These are phyloP conservation scores for Rhynchospora breviuscula DNA, from an alignment of 176 grass and related monocot species.

Conservation along the genomic window DNA sequence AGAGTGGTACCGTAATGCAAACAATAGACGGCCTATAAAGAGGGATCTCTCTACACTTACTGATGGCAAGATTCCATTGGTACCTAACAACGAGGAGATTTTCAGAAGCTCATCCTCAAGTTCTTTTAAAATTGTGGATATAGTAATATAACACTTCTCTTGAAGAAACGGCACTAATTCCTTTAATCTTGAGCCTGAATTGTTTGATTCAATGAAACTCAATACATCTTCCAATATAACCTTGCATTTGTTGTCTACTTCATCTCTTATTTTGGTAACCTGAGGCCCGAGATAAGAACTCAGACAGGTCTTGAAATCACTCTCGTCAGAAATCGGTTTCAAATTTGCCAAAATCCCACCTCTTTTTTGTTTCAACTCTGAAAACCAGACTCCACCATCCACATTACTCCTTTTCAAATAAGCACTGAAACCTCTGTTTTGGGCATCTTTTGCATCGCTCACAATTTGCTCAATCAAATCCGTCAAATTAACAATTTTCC, in stretches of 20 bases:
- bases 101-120: conserved; percentile 64
- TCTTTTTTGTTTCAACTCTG: conserved; percentile 83
- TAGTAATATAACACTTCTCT: conserved; percentile 79
- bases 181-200: conserved; percentile 71
- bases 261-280: conserved; percentile 77
- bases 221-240: conserved; percentile 86
- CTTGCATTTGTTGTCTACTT: conserved; percentile 86
- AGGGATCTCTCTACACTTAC: conserved; percentile 79
- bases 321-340: conserved; percentile 84
- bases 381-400: conserved; percentile 75
- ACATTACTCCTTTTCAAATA: conserved; percentile 52
- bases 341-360: conserved; percentile 63
- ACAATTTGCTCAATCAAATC: conserved; percentile 53
- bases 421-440: conserved; percentile 47
- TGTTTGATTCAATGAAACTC: conserved; percentile 87
- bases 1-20: conserved; percentile 85
- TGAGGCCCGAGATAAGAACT: conserved; percentile 66
- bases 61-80: conserved; percentile 38
- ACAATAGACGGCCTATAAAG: conserved; percentile 80
- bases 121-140: conserved; percentile 58
- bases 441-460: conserved; percentile 23
- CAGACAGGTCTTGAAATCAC: conserved; percentile 74
- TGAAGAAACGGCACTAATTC: conserved; percentile 87
- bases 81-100: conserved; percentile 56
- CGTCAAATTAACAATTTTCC: conserved; percentile 46